Evolutionary conservation across 306 rosid species (phyloP).

Genomic region (Ziziphus jujuba): DNA sequence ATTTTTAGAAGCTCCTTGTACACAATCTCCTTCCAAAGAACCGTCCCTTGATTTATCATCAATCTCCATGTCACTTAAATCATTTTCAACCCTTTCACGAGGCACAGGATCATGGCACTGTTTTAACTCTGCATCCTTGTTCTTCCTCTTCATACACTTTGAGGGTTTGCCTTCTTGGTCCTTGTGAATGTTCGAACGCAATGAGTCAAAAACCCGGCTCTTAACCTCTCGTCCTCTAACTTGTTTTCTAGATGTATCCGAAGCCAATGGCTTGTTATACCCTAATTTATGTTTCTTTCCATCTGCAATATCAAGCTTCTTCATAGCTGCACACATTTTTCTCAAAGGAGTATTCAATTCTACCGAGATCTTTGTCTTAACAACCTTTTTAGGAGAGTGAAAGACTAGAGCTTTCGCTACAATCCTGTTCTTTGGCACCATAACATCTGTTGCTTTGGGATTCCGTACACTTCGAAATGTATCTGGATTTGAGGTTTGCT

Average conservation of each 20-base stretch:
- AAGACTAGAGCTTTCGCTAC: conserved; percentile 72
- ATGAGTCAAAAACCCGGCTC: conserved; percentile 79
- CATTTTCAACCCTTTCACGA: conserved; percentile 30
- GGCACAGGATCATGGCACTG: conserved; percentile 26
- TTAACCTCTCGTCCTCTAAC: conserved; percentile 73
- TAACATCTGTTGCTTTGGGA: conserved; percentile 43
- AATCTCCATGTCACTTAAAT: conserved; percentile 56
- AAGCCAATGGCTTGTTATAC: conserved; percentile 39
- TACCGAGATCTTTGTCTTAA: conserved; percentile 39
- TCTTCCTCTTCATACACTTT: conserved; percentile 45
- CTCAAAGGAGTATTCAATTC: conserved; percentile 56
- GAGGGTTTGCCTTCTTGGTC: conserved; percentile 36
- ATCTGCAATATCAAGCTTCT: conserved; percentile 62
- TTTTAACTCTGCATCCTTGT: conserved; percentile 30
- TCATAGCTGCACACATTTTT: conserved; percentile 68
- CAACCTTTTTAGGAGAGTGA: conserved; percentile 69
- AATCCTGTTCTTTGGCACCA: conserved; percentile 53
- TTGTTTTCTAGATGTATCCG: conserved; percentile 45
- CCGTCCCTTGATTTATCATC: conserved; percentile 57
- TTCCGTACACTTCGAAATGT: conserved; percentile 74
- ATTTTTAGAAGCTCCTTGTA: conserved; percentile 32
- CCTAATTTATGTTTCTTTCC: conserved; percentile 53
- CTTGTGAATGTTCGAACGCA: conserved; percentile 43
- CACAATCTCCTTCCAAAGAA: conserved; percentile 39
- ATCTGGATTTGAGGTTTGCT: conserved; percentile 49